A percentile compares a stretch with the other conserved stretches of the same genome.
These are phyloP conservation scores for Aspergillus sp. DNA, from an alignment of 2,329 filamentous ascomycete species.

Conservation along the genomic window DNA sequence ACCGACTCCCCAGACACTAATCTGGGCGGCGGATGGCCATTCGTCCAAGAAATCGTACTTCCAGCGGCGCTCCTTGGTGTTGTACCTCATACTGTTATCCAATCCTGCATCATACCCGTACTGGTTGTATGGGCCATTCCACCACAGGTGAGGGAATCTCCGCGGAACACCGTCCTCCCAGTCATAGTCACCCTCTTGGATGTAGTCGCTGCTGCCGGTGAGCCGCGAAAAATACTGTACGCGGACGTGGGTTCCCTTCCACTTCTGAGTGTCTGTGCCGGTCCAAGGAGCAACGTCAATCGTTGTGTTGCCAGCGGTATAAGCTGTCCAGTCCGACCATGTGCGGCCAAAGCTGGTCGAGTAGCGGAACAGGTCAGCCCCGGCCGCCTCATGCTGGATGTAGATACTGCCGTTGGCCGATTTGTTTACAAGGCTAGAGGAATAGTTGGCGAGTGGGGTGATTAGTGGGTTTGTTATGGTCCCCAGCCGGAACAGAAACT, in stretches of 20 bases:
- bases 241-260: slow-evolving; percentile 62
- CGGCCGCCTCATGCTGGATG: slow-evolving; percentile 59
- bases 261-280: slow-evolving; percentile 57
- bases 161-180: slow-evolving; percentile 39
- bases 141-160: slow-evolving; percentile 62
- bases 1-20: slow-evolving; percentile 69
- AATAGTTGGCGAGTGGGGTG: slow-evolving; percentile 62
- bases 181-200: slow-evolving; percentile 59
- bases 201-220: slow-evolving; percentile 59
- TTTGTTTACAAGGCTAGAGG: slow-evolving; percentile 51
- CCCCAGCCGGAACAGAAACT: slow-evolving; percentile 63
- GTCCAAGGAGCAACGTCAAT: slow-evolving; percentile 55
- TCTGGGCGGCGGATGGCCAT: slow-evolving; percentile 61
- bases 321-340: slow-evolving; percentile 60
- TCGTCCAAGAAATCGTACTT: slow-evolving; percentile 62
- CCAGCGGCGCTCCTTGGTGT: slow-evolving; percentile 54
- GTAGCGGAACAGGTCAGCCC: slow-evolving; percentile 63
- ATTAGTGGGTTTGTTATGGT: slow-evolving; percentile 59
- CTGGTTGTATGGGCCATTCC: slow-evolving; percentile 63
- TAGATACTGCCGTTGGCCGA: slow-evolving; percentile 45
- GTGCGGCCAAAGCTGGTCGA: slow-evolving; percentile 61
- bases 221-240: slow-evolving; percentile 64
- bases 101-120: slow-evolving; percentile 65
- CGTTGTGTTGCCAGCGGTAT: slow-evolving; percentile 51
- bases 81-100: slow-evolving; percentile 52